Evolutionary conservation across 2,329 filamentous ascomycete genomes (phyloP).

Genomic region (Venturia nashicola): DNA sequence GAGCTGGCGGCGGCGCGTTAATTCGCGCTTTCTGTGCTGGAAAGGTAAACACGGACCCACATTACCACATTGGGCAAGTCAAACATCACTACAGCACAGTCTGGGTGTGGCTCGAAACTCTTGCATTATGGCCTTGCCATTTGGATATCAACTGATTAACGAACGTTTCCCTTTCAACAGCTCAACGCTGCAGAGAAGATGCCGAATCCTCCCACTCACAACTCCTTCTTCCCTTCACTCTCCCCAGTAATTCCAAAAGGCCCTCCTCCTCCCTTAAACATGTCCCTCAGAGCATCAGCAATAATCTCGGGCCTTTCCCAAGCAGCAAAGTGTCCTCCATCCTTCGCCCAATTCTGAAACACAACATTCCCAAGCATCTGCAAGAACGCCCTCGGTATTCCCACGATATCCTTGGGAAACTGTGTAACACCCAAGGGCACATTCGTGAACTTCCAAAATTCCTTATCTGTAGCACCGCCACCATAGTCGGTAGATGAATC

Average conservation of each 20-base stretch:
- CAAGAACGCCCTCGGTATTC: slow-evolving; percentile 43
- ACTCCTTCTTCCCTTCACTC: background rate
- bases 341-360: slow-evolving; percentile 37
- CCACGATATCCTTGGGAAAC: slow-evolving; percentile 46
- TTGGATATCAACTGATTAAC: too few species aligned
- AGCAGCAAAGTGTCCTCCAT: slow-evolving; percentile 50
- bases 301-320: slow-evolving; percentile 45
- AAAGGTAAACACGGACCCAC: background rate
- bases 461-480: background rate
- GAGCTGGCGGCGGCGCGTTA: background rate
- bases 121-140: too few species aligned
- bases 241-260: slow-evolving; percentile 20
- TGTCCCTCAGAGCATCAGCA: slow-evolving; percentile 40
- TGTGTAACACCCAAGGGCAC: slow-evolving; percentile 39
- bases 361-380: slow-evolving; percentile 47
- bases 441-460: slow-evolving; percentile 3
- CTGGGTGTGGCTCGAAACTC: too few species aligned
- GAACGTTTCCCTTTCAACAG: too few species aligned
- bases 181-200: too few species aligned
- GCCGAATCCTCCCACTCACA: background rate
- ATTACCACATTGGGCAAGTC: background rate
- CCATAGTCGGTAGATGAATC: slow-evolving; percentile 25
- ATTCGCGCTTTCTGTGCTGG: background rate
- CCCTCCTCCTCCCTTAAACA: slow-evolving; percentile 40
- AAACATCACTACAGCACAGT: too few species aligned